A percentile compares a stretch with the other conserved stretches of the same genome.
phyloP scores from a whole-genome alignment of 345 rosid genomes.

The Stellera chamaejasme region DNA sequence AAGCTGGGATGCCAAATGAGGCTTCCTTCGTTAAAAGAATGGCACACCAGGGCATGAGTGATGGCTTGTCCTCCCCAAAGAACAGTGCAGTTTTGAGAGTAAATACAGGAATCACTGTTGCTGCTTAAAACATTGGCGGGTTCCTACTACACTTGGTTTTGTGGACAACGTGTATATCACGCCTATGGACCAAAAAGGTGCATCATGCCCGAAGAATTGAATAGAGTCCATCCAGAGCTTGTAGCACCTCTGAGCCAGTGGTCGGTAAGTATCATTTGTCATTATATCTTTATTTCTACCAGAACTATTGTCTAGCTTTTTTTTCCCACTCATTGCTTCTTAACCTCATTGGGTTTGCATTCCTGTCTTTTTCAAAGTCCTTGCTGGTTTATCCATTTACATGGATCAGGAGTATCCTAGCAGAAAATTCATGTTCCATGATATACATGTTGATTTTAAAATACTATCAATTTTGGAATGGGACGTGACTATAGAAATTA shows the following conservation, averaged over 20 bases:
- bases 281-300: too few species aligned
- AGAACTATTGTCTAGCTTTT: constrained; percentile 4
- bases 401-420: too few species aligned
- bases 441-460: too few species aligned
- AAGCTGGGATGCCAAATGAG: constrained; percentile 87
- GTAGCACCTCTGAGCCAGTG: constrained; percentile 10
- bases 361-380: too few species aligned
- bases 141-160: constrained; percentile 2
- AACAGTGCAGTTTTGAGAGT: constrained; percentile 23
- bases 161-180: neutral
- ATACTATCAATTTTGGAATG: too few species aligned
- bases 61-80: constrained; percentile 22
- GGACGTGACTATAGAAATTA: too few species aligned
- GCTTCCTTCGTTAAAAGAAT: constrained; percentile 43
- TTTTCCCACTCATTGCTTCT: neutral
- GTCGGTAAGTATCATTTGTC: constrained; percentile 16
- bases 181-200: too few species aligned
- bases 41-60: constrained; percentile 28
- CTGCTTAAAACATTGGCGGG: constrained; percentile 34
- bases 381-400: too few species aligned
- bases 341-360: neutral
- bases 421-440: too few species aligned
- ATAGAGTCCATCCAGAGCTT: constrained; percentile 9
- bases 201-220: constrained; percentile 8
- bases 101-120: constrained; percentile 37